Evolutionary conservation across 306 rosid genomes (phyloP).

Genomic region (Prinsepia uniflora): DNA sequence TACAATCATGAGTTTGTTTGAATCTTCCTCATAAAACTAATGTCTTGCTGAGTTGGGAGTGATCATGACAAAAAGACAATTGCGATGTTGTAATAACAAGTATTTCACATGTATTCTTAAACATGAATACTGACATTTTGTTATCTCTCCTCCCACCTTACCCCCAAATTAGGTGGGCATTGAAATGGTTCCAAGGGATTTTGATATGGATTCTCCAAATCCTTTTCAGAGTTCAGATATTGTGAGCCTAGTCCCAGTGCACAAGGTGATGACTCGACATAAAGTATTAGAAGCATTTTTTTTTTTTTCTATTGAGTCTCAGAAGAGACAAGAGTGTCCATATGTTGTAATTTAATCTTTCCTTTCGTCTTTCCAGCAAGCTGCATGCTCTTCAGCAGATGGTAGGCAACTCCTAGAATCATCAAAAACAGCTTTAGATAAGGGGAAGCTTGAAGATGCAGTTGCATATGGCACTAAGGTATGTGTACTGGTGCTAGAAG

Average conservation of each 20-base stretch:
- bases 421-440: slow-evolving; percentile 95
- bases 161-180: slow-evolving; percentile 70
- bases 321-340: slow-evolving; percentile 18
- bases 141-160: slow-evolving; percentile 10
- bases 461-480: slow-evolving; percentile 94
- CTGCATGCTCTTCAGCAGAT: slow-evolving; percentile 98
- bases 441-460: slow-evolving; percentile 98
- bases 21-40: background rate
- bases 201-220: slow-evolving; percentile 78
- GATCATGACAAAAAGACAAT: too few relatives aligned
- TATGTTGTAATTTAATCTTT: slow-evolving; percentile 22
- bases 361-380: slow-evolving; percentile 70
- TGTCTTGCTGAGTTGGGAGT: background rate
- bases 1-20: background rate
- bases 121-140: slow-evolving; percentile 21
- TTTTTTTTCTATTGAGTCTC: slow-evolving; percentile 6
- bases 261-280: slow-evolving; percentile 60
- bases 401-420: slow-evolving; percentile 97
- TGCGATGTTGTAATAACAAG: background rate
- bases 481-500: slow-evolving; percentile 14
- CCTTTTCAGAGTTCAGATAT: slow-evolving; percentile 81
- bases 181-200: slow-evolving; percentile 91
- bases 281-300: slow-evolving; percentile 18
- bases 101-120: background rate
- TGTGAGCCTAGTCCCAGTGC: slow-evolving; percentile 88